phyloP scores from a whole-genome alignment of 2,329 filamentous ascomycete species.

The Claviceps humidiphila region DNA sequence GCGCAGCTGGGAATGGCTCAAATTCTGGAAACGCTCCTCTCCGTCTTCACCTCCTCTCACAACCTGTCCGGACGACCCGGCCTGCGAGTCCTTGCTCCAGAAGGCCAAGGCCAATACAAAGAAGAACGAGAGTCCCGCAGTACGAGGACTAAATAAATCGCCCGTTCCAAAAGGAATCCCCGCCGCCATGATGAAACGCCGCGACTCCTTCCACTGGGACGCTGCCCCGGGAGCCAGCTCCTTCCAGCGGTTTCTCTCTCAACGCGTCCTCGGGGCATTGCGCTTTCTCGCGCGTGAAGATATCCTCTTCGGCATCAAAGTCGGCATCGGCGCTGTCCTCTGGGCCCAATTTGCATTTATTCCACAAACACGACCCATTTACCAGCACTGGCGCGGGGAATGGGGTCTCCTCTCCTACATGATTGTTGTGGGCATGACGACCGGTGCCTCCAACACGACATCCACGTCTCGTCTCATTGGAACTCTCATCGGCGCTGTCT shows the following conservation, averaged over 20 bases:
- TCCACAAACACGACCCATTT: constrained; percentile 61
- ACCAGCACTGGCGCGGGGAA: constrained; percentile 82
- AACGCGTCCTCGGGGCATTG: constrained; percentile 30
- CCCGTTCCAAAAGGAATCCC: constrained; percentile 44
- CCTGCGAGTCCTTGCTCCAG: constrained; percentile 27
- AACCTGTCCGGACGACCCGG: constrained; percentile 23
- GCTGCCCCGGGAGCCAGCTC: constrained; percentile 34
- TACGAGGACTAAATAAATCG: constrained; percentile 33
- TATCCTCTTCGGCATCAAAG: constrained; percentile 74
- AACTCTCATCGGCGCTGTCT: constrained; percentile 66
- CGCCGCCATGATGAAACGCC: constrained; percentile 35
- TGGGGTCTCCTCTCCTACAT: constrained; percentile 96
- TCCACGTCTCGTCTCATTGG: constrained; percentile 76
- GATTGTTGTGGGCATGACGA: constrained; percentile 96
- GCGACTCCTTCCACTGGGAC: constrained; percentile 43
- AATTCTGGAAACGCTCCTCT: constrained; percentile 47
- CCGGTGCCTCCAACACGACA: constrained; percentile 89
- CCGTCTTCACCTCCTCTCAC: neutral
- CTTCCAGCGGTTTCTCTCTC: constrained; percentile 30
- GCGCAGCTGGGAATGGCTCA: constrained; percentile 73
- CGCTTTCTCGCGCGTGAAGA: constrained; percentile 41
- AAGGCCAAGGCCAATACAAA: constrained; percentile 17
- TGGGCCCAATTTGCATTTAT: constrained; percentile 88
- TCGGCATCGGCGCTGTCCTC: constrained; percentile 75
- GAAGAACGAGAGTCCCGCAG: constrained; percentile 23